These are phyloP conservation scores for Podila epigama DNA, from an alignment of 192 early-diverging fungal species.

Conservation along the genomic window DNA sequence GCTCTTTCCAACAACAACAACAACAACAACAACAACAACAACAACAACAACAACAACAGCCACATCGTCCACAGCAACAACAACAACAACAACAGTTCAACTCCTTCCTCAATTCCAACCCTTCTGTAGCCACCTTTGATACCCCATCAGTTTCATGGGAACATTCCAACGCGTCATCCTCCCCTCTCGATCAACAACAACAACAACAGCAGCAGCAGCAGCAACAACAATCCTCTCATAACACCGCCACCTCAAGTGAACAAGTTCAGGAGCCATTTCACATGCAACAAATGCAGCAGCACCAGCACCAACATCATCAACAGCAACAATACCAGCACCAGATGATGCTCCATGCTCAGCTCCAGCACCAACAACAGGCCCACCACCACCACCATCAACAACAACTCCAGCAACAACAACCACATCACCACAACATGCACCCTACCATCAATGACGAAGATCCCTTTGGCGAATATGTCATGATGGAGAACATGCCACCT, in stretches of 20 bases:
- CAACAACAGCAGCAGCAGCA: conserved; percentile 30
- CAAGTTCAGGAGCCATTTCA: conserved; percentile 9
- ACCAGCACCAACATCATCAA: conserved; percentile 1
- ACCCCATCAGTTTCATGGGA: background rate
- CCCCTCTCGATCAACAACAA: conserved; percentile 7
- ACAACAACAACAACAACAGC: background rate
- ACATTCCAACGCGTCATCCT: background rate
- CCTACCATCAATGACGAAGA: conserved; percentile 39
- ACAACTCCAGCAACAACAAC: conserved; percentile 5
- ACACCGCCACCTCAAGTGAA: background rate
- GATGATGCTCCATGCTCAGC: conserved; percentile 30
- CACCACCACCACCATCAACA: conserved; percentile 11
- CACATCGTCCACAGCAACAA: conserved; percentile 3
- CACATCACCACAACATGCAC: conserved; percentile 9
- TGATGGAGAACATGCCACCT: conserved; percentile 32
- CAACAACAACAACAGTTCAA: conserved; percentile 5
- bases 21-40: conserved; percentile 15
- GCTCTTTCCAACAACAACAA: conserved; percentile 13
- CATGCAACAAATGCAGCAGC: conserved; percentile 24
- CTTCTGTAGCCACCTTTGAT: background rate
- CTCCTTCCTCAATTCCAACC: conserved; percentile 3
- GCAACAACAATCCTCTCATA: too few species aligned
- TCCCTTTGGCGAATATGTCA: conserved; percentile 42
- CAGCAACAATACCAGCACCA: conserved; percentile 24
- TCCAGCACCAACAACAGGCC: background rate